These are phyloP conservation scores for Eruca vesicaria DNA, from an alignment of 441 rosid species.

Conservation along the genomic window DNA sequence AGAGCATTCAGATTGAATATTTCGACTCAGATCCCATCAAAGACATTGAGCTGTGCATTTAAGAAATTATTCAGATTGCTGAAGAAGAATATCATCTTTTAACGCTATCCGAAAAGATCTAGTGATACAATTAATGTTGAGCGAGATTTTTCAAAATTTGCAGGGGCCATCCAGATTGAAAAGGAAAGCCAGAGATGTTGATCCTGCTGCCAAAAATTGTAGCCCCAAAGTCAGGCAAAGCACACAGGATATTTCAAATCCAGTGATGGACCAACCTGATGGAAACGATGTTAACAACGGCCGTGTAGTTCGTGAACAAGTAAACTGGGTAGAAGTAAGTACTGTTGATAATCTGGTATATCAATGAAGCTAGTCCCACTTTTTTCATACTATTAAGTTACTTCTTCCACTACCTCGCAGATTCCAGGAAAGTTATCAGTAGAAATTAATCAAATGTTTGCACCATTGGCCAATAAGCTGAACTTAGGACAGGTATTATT, in stretches of 20 bases:
- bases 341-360: conserved; percentile 22
- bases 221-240: conserved; percentile 40
- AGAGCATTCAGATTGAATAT: conserved; percentile 18
- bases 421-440: conserved; percentile 48
- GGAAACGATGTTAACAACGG: conserved; percentile 35
- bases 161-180: conserved; percentile 46
- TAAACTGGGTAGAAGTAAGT: conserved; percentile 68
- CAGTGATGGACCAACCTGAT: conserved; percentile 38
- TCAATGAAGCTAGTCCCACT: not conserved
- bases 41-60: conserved; percentile 27
- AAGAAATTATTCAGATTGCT: conserved; percentile 28
- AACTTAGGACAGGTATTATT: conserved; percentile 49
- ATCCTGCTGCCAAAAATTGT: conserved; percentile 33
- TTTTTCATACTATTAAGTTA: conserved; percentile 7
- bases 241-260: conserved; percentile 25
- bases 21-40: conserved; percentile 33
- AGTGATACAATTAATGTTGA: conserved; percentile 15
- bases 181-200: conserved; percentile 57
- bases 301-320: conserved; percentile 34
- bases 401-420: conserved; percentile 47
- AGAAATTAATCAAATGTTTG: conserved; percentile 52
- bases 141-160: conserved; percentile 31
- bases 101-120: conserved; percentile 28
- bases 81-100: conserved; percentile 31
- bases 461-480: conserved; percentile 50